Percentiles rank a stretch among this genome's conserved stretches.
These are phyloP conservation scores for Corynespora cassiicola DNA, from an alignment of 2,329 filamentous ascomycete genomes.

Conservation along the genomic window DNA sequence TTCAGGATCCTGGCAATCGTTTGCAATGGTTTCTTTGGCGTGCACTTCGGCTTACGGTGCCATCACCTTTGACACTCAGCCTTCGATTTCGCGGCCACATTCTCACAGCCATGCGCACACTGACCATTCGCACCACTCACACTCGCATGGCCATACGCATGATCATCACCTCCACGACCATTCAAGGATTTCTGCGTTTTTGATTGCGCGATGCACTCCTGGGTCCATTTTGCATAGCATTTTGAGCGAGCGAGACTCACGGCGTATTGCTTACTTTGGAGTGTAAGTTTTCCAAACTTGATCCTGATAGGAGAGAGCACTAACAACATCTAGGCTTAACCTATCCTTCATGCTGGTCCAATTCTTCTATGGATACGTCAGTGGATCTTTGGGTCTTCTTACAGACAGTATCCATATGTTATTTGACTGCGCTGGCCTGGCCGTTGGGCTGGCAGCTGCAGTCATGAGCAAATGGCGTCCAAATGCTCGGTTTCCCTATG, in stretches of 20 bases:
- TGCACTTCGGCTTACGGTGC: conserved; percentile 46
- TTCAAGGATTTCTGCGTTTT: conserved; percentile 73
- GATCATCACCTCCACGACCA: conserved; percentile 54
- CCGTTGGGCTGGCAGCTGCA: conserved; percentile 87
- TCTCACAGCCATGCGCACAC: conserved; percentile 37
- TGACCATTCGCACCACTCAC: conserved; percentile 40
- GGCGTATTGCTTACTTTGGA: conserved; percentile 98
- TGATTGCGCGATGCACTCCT: conserved; percentile 72
- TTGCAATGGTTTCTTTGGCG: conserved; percentile 20
- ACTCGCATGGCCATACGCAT: conserved; percentile 31
- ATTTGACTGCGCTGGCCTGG: conserved; percentile 92
- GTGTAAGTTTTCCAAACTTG: conserved; percentile 61
- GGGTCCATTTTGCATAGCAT: conserved; percentile 86
- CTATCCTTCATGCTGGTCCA: conserved; percentile 95
- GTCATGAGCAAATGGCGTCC: conserved; percentile 98
- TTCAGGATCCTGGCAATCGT: conserved; percentile 17
- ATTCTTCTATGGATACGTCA: conserved; percentile 90
- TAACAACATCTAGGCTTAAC: conserved; percentile 70
- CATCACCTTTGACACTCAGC: conserved; percentile 48
- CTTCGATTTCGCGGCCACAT: conserved; percentile 30
- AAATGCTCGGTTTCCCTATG: conserved; percentile 87
- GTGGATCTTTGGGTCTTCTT: conserved; percentile 90
- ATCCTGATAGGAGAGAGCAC: not conserved
- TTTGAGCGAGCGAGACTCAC: conserved; percentile 87
- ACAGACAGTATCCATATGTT: conserved; percentile 99